Conservation (phyloP, 495 filamentous ascomycete species). For the Parmelia sp. region DNA sequence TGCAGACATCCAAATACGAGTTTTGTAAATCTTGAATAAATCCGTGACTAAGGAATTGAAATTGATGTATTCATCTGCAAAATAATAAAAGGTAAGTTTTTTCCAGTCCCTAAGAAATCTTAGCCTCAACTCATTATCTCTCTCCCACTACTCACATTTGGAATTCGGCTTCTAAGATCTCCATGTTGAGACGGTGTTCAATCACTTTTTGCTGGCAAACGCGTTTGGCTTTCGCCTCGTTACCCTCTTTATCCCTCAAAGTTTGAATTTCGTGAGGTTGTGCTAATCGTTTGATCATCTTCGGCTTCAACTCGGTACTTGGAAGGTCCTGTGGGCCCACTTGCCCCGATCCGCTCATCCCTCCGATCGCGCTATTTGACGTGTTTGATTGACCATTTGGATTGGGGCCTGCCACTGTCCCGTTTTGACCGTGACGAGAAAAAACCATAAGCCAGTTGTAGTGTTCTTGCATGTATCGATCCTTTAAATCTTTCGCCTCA, state of each 20-base stretch:
- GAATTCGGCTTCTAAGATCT: slow-evolving; percentile 98
- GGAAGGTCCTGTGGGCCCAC: slow-evolving; percentile 70
- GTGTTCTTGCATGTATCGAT: slow-evolving; percentile 84
- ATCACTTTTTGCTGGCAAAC: slow-evolving; percentile 93
- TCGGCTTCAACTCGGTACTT: slow-evolving; percentile 76
- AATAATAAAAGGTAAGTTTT: slow-evolving; percentile 98
- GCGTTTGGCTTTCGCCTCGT: slow-evolving; percentile 94
- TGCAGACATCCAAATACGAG: slow-evolving; percentile 98
- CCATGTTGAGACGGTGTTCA: slow-evolving; percentile 93
- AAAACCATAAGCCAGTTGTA: slow-evolving; percentile 98
- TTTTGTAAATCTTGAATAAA: slow-evolving; percentile 98
- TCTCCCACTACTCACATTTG: slow-evolving; percentile 66
- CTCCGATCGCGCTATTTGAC: slow-evolving; percentile 61
- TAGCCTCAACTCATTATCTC: slow-evolving; percentile 10
- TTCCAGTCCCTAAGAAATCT: slow-evolving; percentile 78
- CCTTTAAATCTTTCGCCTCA: slow-evolving; percentile 78
- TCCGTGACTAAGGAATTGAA: slow-evolving; percentile 97
- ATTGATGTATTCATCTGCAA: slow-evolving; percentile 95
- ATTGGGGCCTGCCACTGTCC: slow-evolving; percentile 51
- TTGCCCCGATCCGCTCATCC: slow-evolving; percentile 61
- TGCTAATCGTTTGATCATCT: slow-evolving; percentile 90
- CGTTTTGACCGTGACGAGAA: slow-evolving; percentile 60
- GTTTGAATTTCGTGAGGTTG: slow-evolving; percentile 82
- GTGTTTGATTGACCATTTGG: slow-evolving; percentile 32
- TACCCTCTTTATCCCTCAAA: slow-evolving; percentile 90